phyloP scores from a whole-genome alignment of 2,329 filamentous ascomycete species.

The Botryotinia globosa region DNA sequence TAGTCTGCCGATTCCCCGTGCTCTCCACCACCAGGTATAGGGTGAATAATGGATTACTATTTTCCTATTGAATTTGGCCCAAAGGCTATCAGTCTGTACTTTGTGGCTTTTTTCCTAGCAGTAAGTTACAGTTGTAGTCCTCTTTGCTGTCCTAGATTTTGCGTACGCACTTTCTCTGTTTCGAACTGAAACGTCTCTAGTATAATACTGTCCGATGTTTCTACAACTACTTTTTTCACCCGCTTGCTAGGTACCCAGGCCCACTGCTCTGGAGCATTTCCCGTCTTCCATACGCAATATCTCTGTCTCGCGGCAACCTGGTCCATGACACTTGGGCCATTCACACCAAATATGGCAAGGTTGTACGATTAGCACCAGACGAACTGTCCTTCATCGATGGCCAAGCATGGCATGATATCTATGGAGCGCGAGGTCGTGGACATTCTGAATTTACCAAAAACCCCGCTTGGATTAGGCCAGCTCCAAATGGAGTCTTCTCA shows the following conservation, averaged over 20 bases:
- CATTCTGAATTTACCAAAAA: neutral
- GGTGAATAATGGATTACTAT: neutral
- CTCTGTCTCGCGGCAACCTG: neutral
- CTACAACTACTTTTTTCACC: neutral
- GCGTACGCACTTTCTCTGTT: neutral
- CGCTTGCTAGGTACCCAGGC: neutral
- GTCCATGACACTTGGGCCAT: neutral
- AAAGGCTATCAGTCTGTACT: neutral
- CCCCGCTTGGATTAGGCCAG: neutral
- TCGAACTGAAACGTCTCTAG: neutral
- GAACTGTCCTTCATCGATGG: neutral
- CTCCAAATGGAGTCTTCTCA: neutral
- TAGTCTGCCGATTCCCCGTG: neutral
- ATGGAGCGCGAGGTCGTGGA: neutral
- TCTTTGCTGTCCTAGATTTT: neutral
- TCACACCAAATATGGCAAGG: neutral
- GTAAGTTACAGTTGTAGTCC: neutral
- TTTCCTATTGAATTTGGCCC: neutral
- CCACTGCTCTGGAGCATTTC: neutral
- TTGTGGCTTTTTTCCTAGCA: neutral
- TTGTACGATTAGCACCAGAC: neutral
- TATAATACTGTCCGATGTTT: neutral
- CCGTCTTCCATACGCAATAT: neutral
- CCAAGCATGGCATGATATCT: neutral
- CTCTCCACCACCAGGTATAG: neutral